Conservation (phyloP, 352 stramenopile genomes). For the Globisporangium cederbergense region DNA sequence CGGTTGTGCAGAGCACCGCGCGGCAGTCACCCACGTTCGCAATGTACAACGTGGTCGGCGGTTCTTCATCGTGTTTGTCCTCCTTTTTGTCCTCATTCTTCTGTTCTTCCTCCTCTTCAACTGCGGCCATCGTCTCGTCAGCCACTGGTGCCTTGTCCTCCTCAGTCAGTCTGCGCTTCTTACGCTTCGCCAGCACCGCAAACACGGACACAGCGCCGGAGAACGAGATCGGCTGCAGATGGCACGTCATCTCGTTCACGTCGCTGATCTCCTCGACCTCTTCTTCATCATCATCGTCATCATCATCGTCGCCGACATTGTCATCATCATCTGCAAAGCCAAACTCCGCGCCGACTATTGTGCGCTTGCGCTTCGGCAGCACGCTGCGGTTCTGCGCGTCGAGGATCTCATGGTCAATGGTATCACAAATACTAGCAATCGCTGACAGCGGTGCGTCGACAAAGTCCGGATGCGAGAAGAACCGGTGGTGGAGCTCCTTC, state of each 20-base stretch:
- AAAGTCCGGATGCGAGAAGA: conserved; percentile 62
- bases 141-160: conserved; percentile 8
- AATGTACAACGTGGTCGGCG: conserved; percentile 65
- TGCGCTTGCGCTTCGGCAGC: conserved; percentile 61
- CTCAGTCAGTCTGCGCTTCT: conserved; percentile 6
- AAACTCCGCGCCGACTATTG: conserved; percentile 32
- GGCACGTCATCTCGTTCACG: conserved; percentile 41
- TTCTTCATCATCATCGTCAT: conserved; percentile 21
- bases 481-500: conserved; percentile 72
- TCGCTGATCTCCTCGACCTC: conserved; percentile 38
- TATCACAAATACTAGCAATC: conserved; percentile 56
- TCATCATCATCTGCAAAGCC: conserved; percentile 18
- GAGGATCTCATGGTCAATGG: conserved; percentile 72
- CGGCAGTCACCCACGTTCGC: conserved; percentile 90
- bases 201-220: conserved; percentile 75
- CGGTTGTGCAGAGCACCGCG: conserved; percentile 76
- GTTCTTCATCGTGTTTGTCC: conserved; percentile 23
- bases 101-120: background rate
- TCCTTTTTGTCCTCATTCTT: conserved; percentile 1
- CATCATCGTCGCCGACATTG: conserved; percentile 19
- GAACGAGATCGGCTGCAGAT: conserved; percentile 82
- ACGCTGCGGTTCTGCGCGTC: conserved; percentile 72
- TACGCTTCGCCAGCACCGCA: conserved; percentile 48
- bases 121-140: conserved; percentile 6
- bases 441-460: conserved; percentile 40